These are phyloP conservation scores for Cercospora canescens DNA, from an alignment of 2,329 filamentous ascomycete genomes.

Conservation along the genomic window DNA sequence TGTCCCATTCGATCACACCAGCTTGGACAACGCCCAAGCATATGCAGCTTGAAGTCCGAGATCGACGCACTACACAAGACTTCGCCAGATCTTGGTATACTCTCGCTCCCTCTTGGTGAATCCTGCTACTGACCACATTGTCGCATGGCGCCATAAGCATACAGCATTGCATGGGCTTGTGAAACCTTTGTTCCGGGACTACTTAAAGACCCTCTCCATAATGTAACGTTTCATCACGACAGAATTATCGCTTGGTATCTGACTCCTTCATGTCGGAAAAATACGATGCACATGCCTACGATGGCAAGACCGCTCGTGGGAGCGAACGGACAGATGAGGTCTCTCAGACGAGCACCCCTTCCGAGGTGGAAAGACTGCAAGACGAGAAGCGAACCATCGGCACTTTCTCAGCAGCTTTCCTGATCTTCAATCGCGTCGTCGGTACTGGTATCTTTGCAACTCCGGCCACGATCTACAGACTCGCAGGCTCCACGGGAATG, in stretches of 20 bases:
- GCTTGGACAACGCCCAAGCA: neutral
- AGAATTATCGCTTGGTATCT: neutral
- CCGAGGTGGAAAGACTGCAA: neutral
- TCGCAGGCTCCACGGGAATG: conserved; percentile 62
- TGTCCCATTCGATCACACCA: neutral
- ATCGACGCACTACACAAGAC: neutral
- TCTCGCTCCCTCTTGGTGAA: neutral
- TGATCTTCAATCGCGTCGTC: neutral
- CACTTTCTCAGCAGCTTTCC: neutral
- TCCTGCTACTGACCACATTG: neutral
- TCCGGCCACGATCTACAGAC: conserved; percentile 59
- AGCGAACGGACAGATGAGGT: neutral
- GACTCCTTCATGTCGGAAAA: neutral
- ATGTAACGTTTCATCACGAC: neutral
- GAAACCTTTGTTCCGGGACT: neutral
- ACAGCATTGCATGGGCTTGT: neutral
- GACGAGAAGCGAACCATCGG: conserved; percentile 1
- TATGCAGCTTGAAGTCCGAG: neutral
- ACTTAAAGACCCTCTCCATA: neutral
- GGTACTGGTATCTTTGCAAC: neutral
- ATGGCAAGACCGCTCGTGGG: neutral
- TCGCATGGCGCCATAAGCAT: neutral
- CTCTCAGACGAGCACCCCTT: neutral
- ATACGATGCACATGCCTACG: neutral
- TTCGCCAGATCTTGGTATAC: neutral